These are phyloP conservation scores for Mycosphaerella sp. DNA, from an alignment of 2,329 filamentous ascomycete genomes.

Conservation along the genomic window DNA sequence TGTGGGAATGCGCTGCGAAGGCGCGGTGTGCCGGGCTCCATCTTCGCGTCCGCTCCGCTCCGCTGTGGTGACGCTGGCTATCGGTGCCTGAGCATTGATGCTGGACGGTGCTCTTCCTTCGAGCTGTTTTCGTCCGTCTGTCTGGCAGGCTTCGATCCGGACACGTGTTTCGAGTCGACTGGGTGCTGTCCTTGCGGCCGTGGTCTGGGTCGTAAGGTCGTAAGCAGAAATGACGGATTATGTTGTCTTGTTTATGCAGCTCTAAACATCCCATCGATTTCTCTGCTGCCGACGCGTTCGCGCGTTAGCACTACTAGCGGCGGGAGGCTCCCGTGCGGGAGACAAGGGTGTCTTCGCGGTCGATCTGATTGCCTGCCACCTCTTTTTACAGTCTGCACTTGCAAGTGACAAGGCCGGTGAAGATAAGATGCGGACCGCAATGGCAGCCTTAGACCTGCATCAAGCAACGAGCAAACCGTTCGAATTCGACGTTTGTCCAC, in stretches of 20 bases:
- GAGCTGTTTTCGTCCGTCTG: background rate
- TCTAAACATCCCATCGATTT: background rate
- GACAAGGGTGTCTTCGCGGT: background rate
- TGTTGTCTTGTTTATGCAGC: background rate
- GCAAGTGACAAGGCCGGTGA: background rate
- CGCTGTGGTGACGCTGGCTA: background rate
- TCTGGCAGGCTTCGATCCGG: too few relatives aligned
- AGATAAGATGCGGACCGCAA: conserved; percentile 2
- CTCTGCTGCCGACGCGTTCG: background rate
- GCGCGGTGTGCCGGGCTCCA: conserved; percentile 58
- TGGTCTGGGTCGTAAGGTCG: background rate
- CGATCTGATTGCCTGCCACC: background rate
- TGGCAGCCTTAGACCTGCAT: background rate
- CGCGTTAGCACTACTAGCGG: background rate
- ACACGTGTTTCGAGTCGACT: too few relatives aligned
- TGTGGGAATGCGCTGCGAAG: conserved; percentile 75
- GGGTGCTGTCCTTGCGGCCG: background rate
- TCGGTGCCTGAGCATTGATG: background rate
- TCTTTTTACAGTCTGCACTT: background rate
- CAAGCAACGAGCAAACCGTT: conserved; percentile 1
- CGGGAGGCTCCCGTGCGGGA: background rate
- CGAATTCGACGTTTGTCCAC: conserved; percentile 10
- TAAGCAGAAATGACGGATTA: background rate
- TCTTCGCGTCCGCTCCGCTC: conserved; percentile 1
- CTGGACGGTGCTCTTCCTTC: background rate